phyloP scores from a whole-genome alignment of 2,329 filamentous ascomycete genomes.

The Fusarium citri region DNA sequence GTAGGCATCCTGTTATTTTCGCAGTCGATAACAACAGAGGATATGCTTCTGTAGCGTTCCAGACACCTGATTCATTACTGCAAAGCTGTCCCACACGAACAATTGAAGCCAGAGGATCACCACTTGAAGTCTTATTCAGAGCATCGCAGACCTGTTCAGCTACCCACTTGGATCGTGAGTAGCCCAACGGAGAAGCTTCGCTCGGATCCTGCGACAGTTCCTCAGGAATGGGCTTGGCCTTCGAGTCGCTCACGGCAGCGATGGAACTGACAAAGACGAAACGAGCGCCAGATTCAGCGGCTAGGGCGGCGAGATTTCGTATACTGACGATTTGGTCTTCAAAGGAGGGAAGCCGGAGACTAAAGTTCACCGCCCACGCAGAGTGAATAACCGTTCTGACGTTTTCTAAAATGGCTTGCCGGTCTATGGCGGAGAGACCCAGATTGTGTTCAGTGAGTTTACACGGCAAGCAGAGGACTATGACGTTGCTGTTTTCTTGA shows the following conservation, averaged over 20 bases:
- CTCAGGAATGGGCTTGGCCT: constrained; percentile 51
- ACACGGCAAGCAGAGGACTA: constrained; percentile 36
- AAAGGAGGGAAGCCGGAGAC: constrained; percentile 61
- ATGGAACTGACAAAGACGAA: constrained; percentile 66
- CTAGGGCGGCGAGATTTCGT: constrained; percentile 56
- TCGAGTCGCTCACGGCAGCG: constrained; percentile 55
- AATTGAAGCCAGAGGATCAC: constrained; percentile 44
- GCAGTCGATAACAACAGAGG: constrained; percentile 63
- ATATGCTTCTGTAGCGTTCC: constrained; percentile 65
- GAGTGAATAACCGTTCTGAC: constrained; percentile 57
- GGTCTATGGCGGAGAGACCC: constrained; percentile 3
- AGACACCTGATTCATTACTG: constrained; percentile 60
- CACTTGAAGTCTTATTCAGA: neutral
- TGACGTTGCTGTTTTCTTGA: neutral
- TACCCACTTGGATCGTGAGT: constrained; percentile 57
- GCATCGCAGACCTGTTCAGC: constrained; percentile 53
- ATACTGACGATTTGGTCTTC: constrained; percentile 61
- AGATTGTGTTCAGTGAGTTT: constrained; percentile 7
- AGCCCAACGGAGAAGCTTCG: constrained; percentile 55
- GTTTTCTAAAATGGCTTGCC: neutral
- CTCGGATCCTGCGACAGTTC: constrained; percentile 18
- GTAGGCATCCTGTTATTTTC: constrained; percentile 53
- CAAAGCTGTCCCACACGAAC: constrained; percentile 64
- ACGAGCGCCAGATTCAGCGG: constrained; percentile 37
- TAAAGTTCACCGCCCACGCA: constrained; percentile 69